phyloP scores from a whole-genome alignment of 208 protist species.

The Herpetomonas samuelpessoai region DNA sequence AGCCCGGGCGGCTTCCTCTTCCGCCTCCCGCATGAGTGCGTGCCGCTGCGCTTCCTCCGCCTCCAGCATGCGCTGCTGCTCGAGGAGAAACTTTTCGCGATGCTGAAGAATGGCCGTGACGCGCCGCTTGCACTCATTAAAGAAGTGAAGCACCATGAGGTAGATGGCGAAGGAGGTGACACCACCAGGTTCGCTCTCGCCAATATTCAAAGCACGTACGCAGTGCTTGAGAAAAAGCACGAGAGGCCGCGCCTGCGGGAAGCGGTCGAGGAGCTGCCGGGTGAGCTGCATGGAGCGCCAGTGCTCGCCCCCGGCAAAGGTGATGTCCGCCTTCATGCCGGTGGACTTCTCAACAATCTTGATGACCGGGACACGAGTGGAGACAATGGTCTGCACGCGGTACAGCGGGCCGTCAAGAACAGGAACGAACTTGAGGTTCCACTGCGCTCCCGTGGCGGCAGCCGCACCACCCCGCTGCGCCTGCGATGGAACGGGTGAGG shows the following conservation, averaged over 20 bases:
- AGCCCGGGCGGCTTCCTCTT: neutral
- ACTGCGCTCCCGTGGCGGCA: neutral
- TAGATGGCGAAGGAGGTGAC: constrained; percentile 87
- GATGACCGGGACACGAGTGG: constrained; percentile 80
- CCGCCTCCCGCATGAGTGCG: neutral
- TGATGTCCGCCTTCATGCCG: constrained; percentile 72
- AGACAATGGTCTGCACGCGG: constrained; percentile 71
- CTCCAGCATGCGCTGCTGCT: constrained; percentile 6
- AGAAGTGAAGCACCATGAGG: constrained; percentile 80
- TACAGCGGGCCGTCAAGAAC: constrained; percentile 60
- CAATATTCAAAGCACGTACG: constrained; percentile 56
- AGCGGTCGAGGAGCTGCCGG: constrained; percentile 43
- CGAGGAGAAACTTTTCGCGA: constrained; percentile 12
- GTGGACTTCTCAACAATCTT: constrained; percentile 71
- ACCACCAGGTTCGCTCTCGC: constrained; percentile 67
- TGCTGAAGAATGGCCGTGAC: constrained; percentile 35
- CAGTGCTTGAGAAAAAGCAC: constrained; percentile 85
- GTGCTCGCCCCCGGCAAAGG: constrained; percentile 85
- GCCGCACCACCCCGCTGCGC: neutral
- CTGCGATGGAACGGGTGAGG: too few relatives aligned
- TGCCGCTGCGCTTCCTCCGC: neutral
- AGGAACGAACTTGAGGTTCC: constrained; percentile 36
- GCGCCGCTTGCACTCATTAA: constrained; percentile 53
- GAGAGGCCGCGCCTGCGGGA: constrained; percentile 60
- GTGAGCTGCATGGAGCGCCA: constrained; percentile 84